These are phyloP conservation scores for Gynandropsis gynandra DNA, from an alignment of 345 rosid genomes.

Conservation along the genomic window DNA sequence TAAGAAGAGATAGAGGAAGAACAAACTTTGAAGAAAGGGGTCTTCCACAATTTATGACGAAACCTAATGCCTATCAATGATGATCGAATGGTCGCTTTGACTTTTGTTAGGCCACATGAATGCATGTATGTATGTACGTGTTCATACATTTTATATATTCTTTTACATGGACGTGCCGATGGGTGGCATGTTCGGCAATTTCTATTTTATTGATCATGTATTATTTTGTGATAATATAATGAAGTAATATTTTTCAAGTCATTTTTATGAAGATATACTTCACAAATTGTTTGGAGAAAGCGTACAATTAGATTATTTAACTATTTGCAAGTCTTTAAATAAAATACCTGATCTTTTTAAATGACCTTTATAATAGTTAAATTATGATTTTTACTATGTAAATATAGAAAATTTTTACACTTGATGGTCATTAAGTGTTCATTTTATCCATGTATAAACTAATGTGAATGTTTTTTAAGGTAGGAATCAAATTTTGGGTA, in stretches of 20 bases:
- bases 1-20: background rate
- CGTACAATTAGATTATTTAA: too few species aligned
- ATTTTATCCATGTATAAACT: too few species aligned
- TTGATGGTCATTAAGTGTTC: too few species aligned
- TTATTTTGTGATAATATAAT: constrained; percentile 1
- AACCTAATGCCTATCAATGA: constrained; percentile 9
- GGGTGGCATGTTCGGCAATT: background rate
- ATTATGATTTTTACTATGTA: too few species aligned
- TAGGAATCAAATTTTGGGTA: too few species aligned
- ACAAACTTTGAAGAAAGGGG: constrained; percentile 4
- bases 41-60: constrained; percentile 3
- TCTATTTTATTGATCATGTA: background rate
- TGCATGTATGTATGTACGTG: background rate
- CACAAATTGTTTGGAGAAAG: too few species aligned
- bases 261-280: too few species aligned
- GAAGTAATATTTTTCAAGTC: background rate
- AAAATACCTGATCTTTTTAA: too few species aligned
- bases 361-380: too few species aligned
- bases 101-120: constrained; percentile 25
- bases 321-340: too few species aligned
- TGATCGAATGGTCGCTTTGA: constrained; percentile 19
- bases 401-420: too few species aligned
- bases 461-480: too few species aligned
- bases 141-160: constrained; percentile 3
- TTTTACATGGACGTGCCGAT: constrained; percentile 16